Base-by-base conservation (phyloP, 140 eudicot species). In the Flaveria floridana region DNA sequence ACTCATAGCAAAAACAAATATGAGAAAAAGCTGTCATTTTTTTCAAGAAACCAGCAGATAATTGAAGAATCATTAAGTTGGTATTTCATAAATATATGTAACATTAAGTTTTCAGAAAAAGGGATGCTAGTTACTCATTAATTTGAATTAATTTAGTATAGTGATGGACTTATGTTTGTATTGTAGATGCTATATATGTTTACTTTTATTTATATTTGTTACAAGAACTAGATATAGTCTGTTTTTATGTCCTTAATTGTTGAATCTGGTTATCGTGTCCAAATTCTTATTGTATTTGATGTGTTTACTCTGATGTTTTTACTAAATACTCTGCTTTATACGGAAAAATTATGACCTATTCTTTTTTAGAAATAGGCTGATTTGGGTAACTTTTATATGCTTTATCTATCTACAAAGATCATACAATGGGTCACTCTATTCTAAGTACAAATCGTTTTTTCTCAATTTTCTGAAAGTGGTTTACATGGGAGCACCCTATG, bases 101-200 rank as follows among this genome's bases (percentile, higher is more conserved):
- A 61, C 73, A 51, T 59, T 34, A 75, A 58, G 53, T 48, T 47
- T 74, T 39, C 42, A 8, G 16, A 4, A 50, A 55, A 42, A 23
- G 48, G 53, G 34, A 57, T 56, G 59, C n/a, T 68, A 61, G 73
- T 68, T 59, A 68, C 48, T 58, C 80, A 70, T 74, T 23, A 58
- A 59, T 59, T 51, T 69, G 23, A 61, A 74, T 63, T 42, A 68
- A 48, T 69, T 26, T 67, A 80, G 80, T 34, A 57, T 74, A 68
- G 80, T 67, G 55, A 42, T 46, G 73, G 73, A 65, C 26, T 66
- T 13, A 56, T 79, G 71, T 20, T 71, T 75, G 72, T 75, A 56
- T 75, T 80, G 77, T 80, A 80, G 81, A 69, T 74, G 71, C 20
- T 61, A 73, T 41, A 72, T 53, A 41, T 79, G 3, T 63, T 62